A percentile compares a stretch with the other conserved stretches of the same genome.
These are phyloP conservation scores for Chalciporus piperatus DNA, from an alignment of 768 basidiomycete genomes.

Conservation along the genomic window DNA sequence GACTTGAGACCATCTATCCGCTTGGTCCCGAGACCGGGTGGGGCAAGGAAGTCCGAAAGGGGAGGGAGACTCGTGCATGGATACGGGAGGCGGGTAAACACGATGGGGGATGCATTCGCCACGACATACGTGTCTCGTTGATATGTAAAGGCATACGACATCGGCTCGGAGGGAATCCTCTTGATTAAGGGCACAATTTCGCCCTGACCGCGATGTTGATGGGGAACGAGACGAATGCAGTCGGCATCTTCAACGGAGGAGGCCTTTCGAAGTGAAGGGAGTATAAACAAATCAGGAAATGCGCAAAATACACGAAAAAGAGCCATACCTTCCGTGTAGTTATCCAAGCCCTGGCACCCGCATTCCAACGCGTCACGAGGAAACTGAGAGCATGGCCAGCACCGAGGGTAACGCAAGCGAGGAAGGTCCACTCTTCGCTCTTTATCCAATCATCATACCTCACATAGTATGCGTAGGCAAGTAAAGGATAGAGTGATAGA, in stretches of 20 bases:
- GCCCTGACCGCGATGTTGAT: slow-evolving; percentile 79
- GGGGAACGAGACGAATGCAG: slow-evolving; percentile 78
- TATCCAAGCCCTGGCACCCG: slow-evolving; percentile 72
- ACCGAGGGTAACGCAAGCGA: slow-evolving; percentile 82
- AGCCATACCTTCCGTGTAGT: slow-evolving; percentile 67
- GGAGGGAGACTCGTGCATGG: slow-evolving; percentile 73
- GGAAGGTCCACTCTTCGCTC: slow-evolving; percentile 97
- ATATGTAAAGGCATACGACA: slow-evolving; percentile 86
- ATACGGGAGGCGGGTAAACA: slow-evolving; percentile 83
- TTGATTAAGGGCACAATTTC: slow-evolving; percentile 81
- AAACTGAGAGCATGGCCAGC: slow-evolving; percentile 91
- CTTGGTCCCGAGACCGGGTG: slow-evolving; percentile 50
- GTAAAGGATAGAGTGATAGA: slow-evolving; percentile 75
- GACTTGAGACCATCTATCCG: slow-evolving; percentile 51
- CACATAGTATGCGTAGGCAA: slow-evolving; percentile 89
- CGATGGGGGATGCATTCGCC: slow-evolving; percentile 49
- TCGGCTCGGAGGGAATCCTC: slow-evolving; percentile 52
- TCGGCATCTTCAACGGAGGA: slow-evolving; percentile 67
- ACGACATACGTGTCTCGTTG: slow-evolving; percentile 91
- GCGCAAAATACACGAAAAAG: background rate
- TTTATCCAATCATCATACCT: slow-evolving; percentile 88
- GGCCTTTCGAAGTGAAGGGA: slow-evolving; percentile 39
- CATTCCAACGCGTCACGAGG: slow-evolving; percentile 87
- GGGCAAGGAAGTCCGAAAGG: slow-evolving; percentile 60
- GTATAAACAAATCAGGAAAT: background rate